Base-by-base conservation (phyloP, 164 flowering plant genomes). In the Litsea cubeba region DNA sequence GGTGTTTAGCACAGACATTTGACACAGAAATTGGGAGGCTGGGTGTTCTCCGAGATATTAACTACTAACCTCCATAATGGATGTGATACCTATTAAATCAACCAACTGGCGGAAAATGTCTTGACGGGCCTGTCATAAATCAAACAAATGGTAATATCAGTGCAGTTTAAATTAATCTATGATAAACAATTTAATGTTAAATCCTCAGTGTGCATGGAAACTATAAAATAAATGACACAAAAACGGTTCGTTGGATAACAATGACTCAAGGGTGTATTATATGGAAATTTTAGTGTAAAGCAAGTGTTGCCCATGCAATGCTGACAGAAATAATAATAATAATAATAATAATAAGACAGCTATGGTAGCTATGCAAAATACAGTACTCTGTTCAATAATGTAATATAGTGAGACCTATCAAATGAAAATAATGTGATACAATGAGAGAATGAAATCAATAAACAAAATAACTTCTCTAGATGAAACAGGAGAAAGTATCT, bases 71-170 rank as follows among this genome's bases (percentile, higher is more conserved):
- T 95, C 99, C 98, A 95, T 91, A 74, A 95, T 92, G 51, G 99
- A 95, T 75, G 99, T 95, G 73, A 93, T 90, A 75, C 99, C 99
- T 60, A 95, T 95, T 83, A 95, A 85, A 87, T 95, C 99, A 79
- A 95, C 99, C 71, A 95, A 78, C 67, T 84, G 89, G 24, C 87
- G 79, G 67, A 95, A 85, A 64, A 95, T 91, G 82, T 90, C 87
- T 78, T 87, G 92, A 82, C 92, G 99, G 1, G 81, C 91, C 99
- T 95, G 88, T 65, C 23, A 71, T 28, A 71, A 77, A 72, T 24
- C 67, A 71, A 62, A 46, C 67, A 73, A 8, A 54, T 49, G 63
- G 46, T 20, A 54, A 54, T 17, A 54, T 15, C 60, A 54, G n/a
- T 15, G n/a, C n/a, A 54, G 17, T 15, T 54, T 15, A 54, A 15